A percentile compares a stretch with the other conserved stretches of the same genome.
Evolutionary conservation across 192 early-diverging fungal genomes (phyloP).

Genomic region (Podila verticillata): DNA sequence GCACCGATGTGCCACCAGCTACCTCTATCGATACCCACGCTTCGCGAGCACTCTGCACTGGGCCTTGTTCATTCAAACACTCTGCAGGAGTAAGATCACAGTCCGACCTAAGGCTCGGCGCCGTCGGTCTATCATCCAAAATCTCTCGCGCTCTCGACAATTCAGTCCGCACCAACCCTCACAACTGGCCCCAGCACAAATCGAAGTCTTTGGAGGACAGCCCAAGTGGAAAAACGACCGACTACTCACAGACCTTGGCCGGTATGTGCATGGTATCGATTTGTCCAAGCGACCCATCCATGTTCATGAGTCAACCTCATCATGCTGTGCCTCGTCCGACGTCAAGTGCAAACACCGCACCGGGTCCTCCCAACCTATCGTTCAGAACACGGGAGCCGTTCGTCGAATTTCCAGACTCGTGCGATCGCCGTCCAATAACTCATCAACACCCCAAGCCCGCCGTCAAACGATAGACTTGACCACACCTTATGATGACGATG

Average conservation of each 20-base stretch:
- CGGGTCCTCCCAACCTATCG: too few species aligned
- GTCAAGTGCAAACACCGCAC: too few species aligned
- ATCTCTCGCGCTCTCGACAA: conserved; percentile 6
- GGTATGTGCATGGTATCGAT: conserved; percentile 54
- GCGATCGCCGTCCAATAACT: too few species aligned
- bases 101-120: conserved; percentile 26
- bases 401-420: too few species aligned
- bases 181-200: conserved; percentile 7
- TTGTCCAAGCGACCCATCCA: conserved; percentile 37
- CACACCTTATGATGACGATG: too few species aligned
- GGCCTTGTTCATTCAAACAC: conserved; percentile 57
- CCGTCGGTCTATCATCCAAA: conserved; percentile 15
- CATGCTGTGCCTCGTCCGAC: too few species aligned
- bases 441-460: too few species aligned
- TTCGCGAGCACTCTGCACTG: conserved; percentile 56
- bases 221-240: conserved; percentile 9
- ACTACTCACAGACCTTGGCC: conserved; percentile 38
- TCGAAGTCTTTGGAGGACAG: conserved; percentile 11
- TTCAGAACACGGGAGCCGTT: too few species aligned
- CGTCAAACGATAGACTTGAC: too few species aligned
- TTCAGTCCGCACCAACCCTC: conserved; percentile 17
- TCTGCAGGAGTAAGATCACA: conserved; percentile 23
- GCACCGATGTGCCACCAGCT: conserved; percentile 51
- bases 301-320: not conserved
- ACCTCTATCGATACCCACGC: conserved; percentile 49